Conservation (phyloP, 2,329 filamentous ascomycete genomes). For the Sphaerulina populicola region DNA sequence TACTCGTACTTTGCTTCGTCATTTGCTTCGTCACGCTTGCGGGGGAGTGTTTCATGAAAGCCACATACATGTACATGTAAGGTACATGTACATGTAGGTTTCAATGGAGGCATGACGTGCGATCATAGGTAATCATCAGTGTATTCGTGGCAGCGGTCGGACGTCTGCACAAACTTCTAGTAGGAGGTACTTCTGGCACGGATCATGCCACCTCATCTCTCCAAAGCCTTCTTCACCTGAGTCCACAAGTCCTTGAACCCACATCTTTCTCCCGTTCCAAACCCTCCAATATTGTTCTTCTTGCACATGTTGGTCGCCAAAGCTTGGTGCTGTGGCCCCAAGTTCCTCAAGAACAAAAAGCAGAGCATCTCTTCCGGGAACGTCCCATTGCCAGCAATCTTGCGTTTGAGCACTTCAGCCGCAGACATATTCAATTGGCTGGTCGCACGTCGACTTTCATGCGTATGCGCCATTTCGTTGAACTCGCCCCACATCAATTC, state of each 20-base stretch:
- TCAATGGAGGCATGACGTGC: too few species aligned
- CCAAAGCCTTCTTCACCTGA: slow-evolving; percentile 22
- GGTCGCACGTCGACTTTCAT: slow-evolving; percentile 12
- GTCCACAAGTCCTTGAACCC: slow-evolving; percentile 25
- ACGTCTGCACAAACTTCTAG: too few species aligned
- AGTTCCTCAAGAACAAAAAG: slow-evolving; percentile 27
- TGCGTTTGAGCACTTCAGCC: slow-evolving; percentile 11
- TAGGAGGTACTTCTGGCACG: too few species aligned
- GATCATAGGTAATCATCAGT: too few species aligned
- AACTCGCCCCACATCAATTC: slow-evolving; percentile 24
- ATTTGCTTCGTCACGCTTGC: too few species aligned
- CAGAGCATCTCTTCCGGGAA: slow-evolving; percentile 27
- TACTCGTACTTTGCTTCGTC: too few species aligned
- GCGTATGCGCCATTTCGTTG: slow-evolving; percentile 21
- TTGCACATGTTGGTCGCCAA: slow-evolving; percentile 24
- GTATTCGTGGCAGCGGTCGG: too few species aligned
- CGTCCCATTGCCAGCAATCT: slow-evolving; percentile 12
- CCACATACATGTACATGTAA: too few species aligned
- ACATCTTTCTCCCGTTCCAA: slow-evolving; percentile 27
- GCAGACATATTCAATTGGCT: slow-evolving; percentile 10
- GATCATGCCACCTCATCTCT: slow-evolving; percentile 2
- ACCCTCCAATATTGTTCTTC: slow-evolving; percentile 30
- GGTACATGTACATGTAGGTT: too few species aligned
- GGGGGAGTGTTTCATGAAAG: too few species aligned
- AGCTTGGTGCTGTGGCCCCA: slow-evolving; percentile 21